A percentile compares a stretch with the other conserved stretches of the same genome.
phyloP scores from a whole-genome alignment of 192 early-diverging fungal species.

The Coemansia sp. region DNA sequence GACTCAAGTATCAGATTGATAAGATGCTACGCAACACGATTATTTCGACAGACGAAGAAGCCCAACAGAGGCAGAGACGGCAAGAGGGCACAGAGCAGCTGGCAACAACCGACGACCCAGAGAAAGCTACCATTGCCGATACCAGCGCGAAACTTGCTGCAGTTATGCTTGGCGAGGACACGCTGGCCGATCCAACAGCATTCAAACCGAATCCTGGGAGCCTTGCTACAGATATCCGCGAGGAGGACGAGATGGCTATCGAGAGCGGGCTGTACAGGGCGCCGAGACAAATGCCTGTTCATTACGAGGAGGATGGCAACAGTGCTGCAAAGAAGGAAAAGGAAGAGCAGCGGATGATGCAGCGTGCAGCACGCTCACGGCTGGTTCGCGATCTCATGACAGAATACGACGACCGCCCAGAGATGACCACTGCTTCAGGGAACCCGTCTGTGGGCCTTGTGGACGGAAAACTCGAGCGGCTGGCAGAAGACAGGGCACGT shows the following conservation, averaged over 20 bases:
- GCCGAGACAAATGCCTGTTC: conserved; percentile 81
- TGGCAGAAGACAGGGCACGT: conserved; percentile 62
- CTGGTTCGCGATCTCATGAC: conserved; percentile 79
- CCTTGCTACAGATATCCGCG: conserved; percentile 50
- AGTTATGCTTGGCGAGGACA: conserved; percentile 33
- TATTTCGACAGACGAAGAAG: conserved; percentile 49
- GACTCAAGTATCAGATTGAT: conserved; percentile 96
- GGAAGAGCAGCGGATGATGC: conserved; percentile 62
- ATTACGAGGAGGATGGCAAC: conserved; percentile 72
- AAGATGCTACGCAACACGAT: conserved; percentile 78
- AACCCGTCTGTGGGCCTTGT: conserved; percentile 64
- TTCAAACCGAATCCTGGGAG: conserved; percentile 88
- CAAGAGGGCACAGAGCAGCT: conserved; percentile 2
- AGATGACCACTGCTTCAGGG: conserved; percentile 71
- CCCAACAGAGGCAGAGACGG: conserved; percentile 17
- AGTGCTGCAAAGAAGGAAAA: conserved; percentile 60
- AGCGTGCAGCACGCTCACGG: conserved; percentile 75
- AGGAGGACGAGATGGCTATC: conserved; percentile 36
- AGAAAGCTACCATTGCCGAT: conserved; percentile 14
- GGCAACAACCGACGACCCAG: conserved; percentile 33
- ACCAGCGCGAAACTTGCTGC: conserved; percentile 51
- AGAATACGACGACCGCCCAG: conserved; percentile 86
- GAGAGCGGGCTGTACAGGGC: conserved; percentile 76
- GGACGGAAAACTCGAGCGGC: conserved; percentile 57
- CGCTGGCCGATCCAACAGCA: conserved; percentile 73